Evolutionary conservation across 495 filamentous ascomycete species (phyloP).

Genomic region (Cairneyella variabilis): DNA sequence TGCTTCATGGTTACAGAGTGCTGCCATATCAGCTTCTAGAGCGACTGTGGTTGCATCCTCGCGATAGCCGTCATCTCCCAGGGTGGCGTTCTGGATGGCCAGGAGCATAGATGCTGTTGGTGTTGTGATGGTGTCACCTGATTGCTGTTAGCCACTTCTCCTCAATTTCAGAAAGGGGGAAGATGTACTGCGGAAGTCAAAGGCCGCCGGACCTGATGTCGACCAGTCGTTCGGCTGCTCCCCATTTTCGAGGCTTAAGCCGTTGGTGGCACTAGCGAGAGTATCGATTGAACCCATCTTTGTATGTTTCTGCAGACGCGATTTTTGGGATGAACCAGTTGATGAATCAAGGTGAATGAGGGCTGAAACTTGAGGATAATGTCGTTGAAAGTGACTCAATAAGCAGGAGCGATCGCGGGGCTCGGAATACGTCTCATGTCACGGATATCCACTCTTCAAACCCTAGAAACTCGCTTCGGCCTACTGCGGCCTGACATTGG

Average conservation of each 20-base stretch:
- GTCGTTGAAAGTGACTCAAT: no score
- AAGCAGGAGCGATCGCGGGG: no score
- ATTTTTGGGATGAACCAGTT: no score
- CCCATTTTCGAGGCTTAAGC: neutral
- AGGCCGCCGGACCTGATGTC: constrained; percentile 54
- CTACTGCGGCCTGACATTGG: no score
- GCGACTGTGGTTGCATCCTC: constrained; percentile 74
- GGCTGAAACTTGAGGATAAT: no score
- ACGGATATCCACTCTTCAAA: no score
- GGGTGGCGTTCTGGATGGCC: constrained; percentile 51
- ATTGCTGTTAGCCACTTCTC: neutral
- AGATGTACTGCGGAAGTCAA: constrained; percentile 46
- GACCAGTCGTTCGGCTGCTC: constrained; percentile 40
- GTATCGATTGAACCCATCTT: neutral
- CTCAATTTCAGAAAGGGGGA: neutral
- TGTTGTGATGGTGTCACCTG: constrained; percentile 77
- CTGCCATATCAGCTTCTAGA: constrained; percentile 66
- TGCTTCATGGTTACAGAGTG: constrained; percentile 66
- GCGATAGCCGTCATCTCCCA: constrained; percentile 77
- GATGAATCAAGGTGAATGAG: no score
- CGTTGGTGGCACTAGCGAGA: neutral
- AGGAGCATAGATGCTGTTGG: constrained; percentile 77
- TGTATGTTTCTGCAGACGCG: no score
- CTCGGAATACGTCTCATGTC: no score
- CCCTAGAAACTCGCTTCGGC: no score